These are phyloP conservation scores for button mushroom (Agaricus bisporus) DNA, from an alignment of 768 basidiomycete species.

Conservation along the genomic window DNA sequence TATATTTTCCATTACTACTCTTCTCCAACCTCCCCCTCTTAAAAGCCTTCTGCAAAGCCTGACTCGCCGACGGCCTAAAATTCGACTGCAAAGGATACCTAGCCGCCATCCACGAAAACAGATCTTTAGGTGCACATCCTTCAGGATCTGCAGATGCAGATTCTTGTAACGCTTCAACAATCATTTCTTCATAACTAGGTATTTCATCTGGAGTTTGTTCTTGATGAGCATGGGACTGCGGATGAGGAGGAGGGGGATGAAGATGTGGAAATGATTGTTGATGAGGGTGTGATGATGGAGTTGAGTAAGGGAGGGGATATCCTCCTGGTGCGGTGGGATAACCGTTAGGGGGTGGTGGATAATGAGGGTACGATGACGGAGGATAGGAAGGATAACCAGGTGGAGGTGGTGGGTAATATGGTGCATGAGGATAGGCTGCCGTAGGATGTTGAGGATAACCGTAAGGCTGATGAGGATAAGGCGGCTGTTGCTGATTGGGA, in stretches of 20 bases:
- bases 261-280: slow-evolving; percentile 26
- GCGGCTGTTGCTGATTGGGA: slow-evolving; percentile 14
- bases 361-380: slow-evolving; percentile 25
- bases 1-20: slow-evolving; percentile 64
- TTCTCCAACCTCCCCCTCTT: slow-evolving; percentile 80
- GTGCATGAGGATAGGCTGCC: slow-evolving; percentile 57
- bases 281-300: slow-evolving; percentile 21
- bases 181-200: slow-evolving; percentile 91
- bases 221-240: slow-evolving; percentile 22
- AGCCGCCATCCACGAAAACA: slow-evolving; percentile 81
- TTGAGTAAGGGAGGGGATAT: slow-evolving; percentile 30
- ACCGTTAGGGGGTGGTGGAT: slow-evolving; percentile 33
- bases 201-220: slow-evolving; percentile 43
- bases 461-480: slow-evolving; percentile 52
- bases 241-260: slow-evolving; percentile 18
- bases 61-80: slow-evolving; percentile 84
- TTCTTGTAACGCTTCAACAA: slow-evolving; percentile 70
- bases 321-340: not conserved
- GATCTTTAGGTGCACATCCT: slow-evolving; percentile 74
- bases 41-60: slow-evolving; percentile 83
- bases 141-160: slow-evolving; percentile 57
- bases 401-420: slow-evolving; percentile 51
- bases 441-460: slow-evolving; percentile 39
- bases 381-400: slow-evolving; percentile 37
- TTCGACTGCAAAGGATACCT: slow-evolving; percentile 83